Evolutionary conservation across 139 green algal genomes (phyloP).

Genomic region (Pleodorina starrii): DNA sequence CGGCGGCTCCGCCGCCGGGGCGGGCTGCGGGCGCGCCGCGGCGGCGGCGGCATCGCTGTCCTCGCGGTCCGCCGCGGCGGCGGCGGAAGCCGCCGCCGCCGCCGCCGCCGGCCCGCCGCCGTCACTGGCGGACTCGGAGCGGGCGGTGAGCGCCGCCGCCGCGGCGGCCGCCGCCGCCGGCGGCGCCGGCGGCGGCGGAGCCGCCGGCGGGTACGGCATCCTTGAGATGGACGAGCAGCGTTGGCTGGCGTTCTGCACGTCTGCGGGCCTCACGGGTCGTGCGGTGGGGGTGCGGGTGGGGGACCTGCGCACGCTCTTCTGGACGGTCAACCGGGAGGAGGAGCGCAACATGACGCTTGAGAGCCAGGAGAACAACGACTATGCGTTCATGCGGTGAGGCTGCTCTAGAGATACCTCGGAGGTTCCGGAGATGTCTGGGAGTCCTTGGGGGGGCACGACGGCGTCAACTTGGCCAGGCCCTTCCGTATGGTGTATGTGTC

Average conservation of each 20-base stretch:
- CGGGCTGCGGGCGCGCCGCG: not conserved
- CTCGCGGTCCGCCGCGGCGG: not conserved
- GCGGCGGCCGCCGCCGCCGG: not conserved
- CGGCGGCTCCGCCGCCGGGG: not conserved
- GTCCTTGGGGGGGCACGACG: too few relatives aligned
- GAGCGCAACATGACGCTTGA: slow-evolving; percentile 47
- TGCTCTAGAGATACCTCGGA: too few relatives aligned
- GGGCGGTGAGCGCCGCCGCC: not conserved
- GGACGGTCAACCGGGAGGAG: slow-evolving; percentile 36
- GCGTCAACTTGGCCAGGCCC: too few relatives aligned
- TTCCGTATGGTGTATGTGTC: too few relatives aligned
- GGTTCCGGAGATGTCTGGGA: too few relatives aligned
- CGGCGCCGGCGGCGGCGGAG: not conserved
- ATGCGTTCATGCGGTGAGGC: slow-evolving; percentile 56
- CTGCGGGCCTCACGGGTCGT: slow-evolving; percentile 1
- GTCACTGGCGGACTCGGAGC: not conserved
- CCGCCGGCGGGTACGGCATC: not conserved
- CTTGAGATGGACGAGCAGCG: slow-evolving; percentile 32
- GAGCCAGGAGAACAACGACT: slow-evolving; percentile 56
- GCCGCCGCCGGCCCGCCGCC: not conserved
- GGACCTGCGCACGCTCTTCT: slow-evolving; percentile 27
- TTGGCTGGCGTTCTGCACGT: slow-evolving; percentile 28
- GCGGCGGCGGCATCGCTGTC: not conserved
- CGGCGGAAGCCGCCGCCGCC: too few relatives aligned
- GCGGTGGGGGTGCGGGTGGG: not conserved